A percentile compares a stretch with the other conserved stretches of the same genome.
Conservation (phyloP, 176 grass and related monocot species). For the Sorghum bicolor region DNA sequence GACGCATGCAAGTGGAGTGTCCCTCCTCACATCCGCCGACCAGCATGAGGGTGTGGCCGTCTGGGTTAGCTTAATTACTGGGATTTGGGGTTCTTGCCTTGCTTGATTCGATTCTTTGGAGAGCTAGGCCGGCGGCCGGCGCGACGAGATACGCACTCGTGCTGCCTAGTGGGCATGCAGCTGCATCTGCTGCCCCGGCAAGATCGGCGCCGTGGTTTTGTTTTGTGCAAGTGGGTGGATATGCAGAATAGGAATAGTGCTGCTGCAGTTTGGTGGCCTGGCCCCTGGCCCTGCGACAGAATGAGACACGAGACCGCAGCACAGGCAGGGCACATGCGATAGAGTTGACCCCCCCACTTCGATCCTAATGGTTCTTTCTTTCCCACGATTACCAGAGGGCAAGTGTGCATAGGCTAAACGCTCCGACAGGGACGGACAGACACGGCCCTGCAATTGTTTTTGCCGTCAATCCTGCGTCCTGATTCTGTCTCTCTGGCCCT, state of each 20-base stretch:
- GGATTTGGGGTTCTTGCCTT: too few relatives aligned
- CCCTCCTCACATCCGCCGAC: not conserved
- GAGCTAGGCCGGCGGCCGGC: not conserved
- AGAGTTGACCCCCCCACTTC: not conserved
- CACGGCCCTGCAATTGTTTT: not conserved
- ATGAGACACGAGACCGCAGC: not conserved
- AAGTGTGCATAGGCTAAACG: not conserved
- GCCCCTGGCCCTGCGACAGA: too few relatives aligned
- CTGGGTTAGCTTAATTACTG: not conserved
- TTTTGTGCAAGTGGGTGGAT: not conserved
- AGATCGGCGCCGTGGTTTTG: not conserved
- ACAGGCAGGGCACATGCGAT: not conserved
- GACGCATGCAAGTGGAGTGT: too few relatives aligned
- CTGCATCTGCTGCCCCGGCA: not conserved
- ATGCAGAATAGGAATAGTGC: not conserved
- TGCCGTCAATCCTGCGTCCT: not conserved
- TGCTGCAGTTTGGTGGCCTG: not conserved
- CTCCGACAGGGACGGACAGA: not conserved
- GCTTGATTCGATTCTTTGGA: not conserved
- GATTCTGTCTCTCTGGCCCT: not conserved
- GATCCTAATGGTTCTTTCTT: not conserved
- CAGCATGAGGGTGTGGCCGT: not conserved
- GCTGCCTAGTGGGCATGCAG: not conserved
- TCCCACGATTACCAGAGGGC: not conserved
- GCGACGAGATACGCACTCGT: not conserved